A percentile compares a stretch with the other conserved stretches of the same genome.
These are phyloP conservation scores for Penicillium manginii DNA, from an alignment of 495 filamentous ascomycete species.

Conservation along the genomic window DNA sequence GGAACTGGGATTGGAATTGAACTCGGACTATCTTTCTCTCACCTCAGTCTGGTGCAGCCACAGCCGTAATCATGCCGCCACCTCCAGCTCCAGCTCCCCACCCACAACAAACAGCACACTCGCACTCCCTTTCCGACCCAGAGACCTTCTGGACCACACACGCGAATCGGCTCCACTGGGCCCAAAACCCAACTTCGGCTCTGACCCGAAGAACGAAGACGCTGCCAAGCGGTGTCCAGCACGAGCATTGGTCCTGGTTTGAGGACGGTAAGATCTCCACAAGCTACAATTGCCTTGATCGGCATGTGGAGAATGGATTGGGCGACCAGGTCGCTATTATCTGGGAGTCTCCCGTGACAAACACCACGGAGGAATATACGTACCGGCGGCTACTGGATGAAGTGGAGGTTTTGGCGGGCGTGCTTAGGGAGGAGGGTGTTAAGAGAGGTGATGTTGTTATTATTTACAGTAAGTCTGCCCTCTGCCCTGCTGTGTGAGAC, in stretches of 20 bases:
- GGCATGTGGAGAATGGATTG: constrained; percentile 77
- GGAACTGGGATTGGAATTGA: too few relatives aligned
- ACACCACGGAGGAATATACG: constrained; percentile 69
- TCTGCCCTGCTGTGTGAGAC: neutral
- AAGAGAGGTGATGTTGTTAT: constrained; percentile 88
- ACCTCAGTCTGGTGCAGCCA: too few relatives aligned
- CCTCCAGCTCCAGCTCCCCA: constrained; percentile 22
- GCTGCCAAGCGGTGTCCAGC: constrained; percentile 49
- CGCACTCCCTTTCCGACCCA: constrained; percentile 53
- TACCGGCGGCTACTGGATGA: constrained; percentile 80
- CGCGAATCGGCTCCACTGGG: constrained; percentile 77
- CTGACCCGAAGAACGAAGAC: constrained; percentile 50
- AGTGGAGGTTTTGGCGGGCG: constrained; percentile 81
- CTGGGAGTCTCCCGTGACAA: constrained; percentile 87
- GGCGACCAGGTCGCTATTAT: constrained; percentile 76
- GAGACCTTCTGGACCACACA: constrained; percentile 79
- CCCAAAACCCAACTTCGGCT: constrained; percentile 62
- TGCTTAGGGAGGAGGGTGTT: constrained; percentile 81
- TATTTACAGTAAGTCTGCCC: constrained; percentile 72
- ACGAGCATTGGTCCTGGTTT: constrained; percentile 84
- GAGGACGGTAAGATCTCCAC: constrained; percentile 88
- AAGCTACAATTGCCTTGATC: constrained; percentile 86
- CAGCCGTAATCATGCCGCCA: neutral
- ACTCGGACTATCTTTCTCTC: too few relatives aligned
- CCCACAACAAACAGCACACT: constrained; percentile 44